Evolutionary conservation across 176 grass and related monocot species (phyloP).

Genomic region (Musa itinerans): DNA sequence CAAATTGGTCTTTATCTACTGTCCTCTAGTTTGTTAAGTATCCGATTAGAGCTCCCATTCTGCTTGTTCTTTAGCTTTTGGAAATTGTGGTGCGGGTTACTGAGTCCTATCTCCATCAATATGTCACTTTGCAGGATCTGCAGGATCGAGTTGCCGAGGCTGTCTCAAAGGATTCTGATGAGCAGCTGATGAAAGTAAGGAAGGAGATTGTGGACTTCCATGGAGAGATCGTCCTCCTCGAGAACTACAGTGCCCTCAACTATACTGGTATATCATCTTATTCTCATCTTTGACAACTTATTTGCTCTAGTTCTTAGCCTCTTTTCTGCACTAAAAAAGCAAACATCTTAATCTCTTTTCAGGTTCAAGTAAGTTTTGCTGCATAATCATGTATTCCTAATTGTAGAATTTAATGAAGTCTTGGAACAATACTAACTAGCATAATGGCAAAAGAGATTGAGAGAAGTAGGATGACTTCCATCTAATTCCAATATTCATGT

Average conservation of each 20-base stretch:
- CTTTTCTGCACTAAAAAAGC: not conserved
- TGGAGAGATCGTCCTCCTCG: conserved; percentile 96
- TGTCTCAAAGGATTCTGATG: conserved; percentile 33
- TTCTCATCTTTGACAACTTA: not conserved
- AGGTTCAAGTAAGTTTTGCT: not conserved
- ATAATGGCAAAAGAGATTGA: not conserved
- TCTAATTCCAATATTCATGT: not conserved
- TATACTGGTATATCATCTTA: conserved; percentile 52
- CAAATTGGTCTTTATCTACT: no score
- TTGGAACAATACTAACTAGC: no score
- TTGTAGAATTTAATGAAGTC: not conserved
- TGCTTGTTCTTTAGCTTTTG: not conserved
- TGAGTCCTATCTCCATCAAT: not conserved
- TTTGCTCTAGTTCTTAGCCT: not conserved
- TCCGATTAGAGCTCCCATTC: no score
- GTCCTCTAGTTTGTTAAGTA: no score
- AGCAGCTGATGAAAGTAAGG: conserved; percentile 71
- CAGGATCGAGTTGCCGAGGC: conserved; percentile 58
- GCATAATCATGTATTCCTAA: not conserved
- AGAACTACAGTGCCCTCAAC: conserved; percentile 97
- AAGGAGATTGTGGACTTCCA: conserved; percentile 96
- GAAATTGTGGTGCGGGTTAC: not conserved
- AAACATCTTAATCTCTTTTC: not conserved
- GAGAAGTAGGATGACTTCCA: not conserved
- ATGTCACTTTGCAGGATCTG: conserved; percentile 47